Base-by-base conservation (phyloP, 495 filamentous ascomycete species). In the Chaetomium fimeti region DNA sequence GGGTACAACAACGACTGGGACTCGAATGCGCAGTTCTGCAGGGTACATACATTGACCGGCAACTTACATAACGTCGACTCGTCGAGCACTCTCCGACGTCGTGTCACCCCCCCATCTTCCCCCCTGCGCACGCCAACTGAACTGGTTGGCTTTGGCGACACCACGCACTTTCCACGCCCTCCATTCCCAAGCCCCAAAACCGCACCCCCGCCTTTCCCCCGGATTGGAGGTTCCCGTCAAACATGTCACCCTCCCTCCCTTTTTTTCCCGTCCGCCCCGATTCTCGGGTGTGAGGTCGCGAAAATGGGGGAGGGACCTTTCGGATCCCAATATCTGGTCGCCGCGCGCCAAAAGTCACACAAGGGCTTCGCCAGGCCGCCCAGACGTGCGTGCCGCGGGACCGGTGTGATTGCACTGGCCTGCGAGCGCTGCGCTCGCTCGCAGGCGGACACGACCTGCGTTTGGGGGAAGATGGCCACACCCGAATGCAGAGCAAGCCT, bases 391-490 rank as follows among this genome's bases (percentile, higher is more conserved):
- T n/a, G n/a, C 20, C 55, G 0, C 5, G 5, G 32, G 38, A 58
- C 56, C 40, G 56, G 56, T 58, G 56, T 58, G 56, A 58, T 58
- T 36, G 36, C 40, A n/a, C 28, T 52, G 27, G 53, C 18, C 22
- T 56, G 32, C 29, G 27, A 58, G 18, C 3, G 13, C 13, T 43
- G 13, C 16, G 40, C n/a, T n/a, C n/a, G n/a, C n/a, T n/a, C n/a
- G n/a, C n/a, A n/a, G 40, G 40, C 32, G 40, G 40, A n/a, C n/a
- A n/a, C n/a, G n/a, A n/a, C n/a, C n/a, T n/a, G n/a, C n/a, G n/a
- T n/a, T n/a, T n/a, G 4, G 36, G 29, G 15, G 53, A 22, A 32
- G 36, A 25, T 11, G 18, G 28, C 22, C 32, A 40, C 25, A 27
- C 55, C 20, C 53, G 53, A 38, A n/a, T n/a, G n/a, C n/a, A n/a